These are phyloP conservation scores for Penicillium nucicola DNA, from an alignment of 495 filamentous ascomycete genomes.

Conservation along the genomic window DNA sequence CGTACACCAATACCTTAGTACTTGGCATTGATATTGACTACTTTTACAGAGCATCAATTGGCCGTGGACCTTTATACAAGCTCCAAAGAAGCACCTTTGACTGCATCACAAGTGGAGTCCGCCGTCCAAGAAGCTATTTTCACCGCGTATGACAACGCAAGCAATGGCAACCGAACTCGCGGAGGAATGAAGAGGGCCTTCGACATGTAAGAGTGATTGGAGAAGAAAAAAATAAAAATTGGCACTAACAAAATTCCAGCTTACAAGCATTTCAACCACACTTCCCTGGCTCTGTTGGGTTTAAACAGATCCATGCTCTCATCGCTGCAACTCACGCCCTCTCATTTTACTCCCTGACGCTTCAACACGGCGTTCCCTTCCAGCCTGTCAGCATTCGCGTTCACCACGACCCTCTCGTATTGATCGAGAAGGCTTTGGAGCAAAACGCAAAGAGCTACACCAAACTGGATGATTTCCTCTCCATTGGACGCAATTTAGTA, in stretches of 20 bases:
- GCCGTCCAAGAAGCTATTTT: slow-evolving; percentile 67
- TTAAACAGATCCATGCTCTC: slow-evolving; percentile 62
- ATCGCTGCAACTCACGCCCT: slow-evolving; percentile 83
- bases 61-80: slow-evolving; percentile 66
- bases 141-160: slow-evolving; percentile 81
- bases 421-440: slow-evolving; percentile 81
- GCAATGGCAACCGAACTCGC: slow-evolving; percentile 79
- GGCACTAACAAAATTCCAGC: slow-evolving; percentile 35
- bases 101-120: slow-evolving; percentile 52
- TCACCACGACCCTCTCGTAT: slow-evolving; percentile 76
- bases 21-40: slow-evolving; percentile 10
- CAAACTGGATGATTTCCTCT: slow-evolving; percentile 77
- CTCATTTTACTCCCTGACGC: slow-evolving; percentile 81
- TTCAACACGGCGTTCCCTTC: slow-evolving; percentile 91
- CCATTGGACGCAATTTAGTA: slow-evolving; percentile 73
- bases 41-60: slow-evolving; percentile 58
- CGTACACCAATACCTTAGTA: slow-evolving; percentile 7
- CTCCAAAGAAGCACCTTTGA: slow-evolving; percentile 46
- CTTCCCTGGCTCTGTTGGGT: slow-evolving; percentile 52
- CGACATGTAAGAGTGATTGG: slow-evolving; percentile 63
- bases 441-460: slow-evolving; percentile 87
- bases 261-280: slow-evolving; percentile 67
- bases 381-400: slow-evolving; percentile 87
- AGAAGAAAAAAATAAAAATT: not conserved
- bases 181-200: slow-evolving; percentile 81